Conservation (phyloP, 768 basidiomycete species). For the Russula abietina region DNA sequence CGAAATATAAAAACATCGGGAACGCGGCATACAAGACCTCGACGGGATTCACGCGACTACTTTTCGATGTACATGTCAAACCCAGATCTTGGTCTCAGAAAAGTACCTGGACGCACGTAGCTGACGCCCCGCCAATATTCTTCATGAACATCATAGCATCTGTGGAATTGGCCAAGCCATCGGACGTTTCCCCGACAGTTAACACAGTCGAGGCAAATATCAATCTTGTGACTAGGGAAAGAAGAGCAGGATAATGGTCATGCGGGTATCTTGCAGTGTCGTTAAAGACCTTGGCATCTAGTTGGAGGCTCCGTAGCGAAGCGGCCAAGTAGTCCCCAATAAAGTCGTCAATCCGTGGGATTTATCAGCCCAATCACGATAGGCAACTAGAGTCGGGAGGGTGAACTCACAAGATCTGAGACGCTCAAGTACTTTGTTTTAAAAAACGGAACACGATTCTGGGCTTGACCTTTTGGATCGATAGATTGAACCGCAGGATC, state of each 20-base stretch:
- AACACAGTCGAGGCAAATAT: slow-evolving; percentile 18
- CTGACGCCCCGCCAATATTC: not conserved
- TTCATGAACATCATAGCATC: slow-evolving; percentile 27
- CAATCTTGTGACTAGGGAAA: slow-evolving; percentile 12
- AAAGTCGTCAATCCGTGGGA: slow-evolving; percentile 8
- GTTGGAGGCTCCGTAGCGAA: not conserved
- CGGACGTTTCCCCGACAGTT: slow-evolving; percentile 11
- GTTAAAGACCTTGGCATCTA: slow-evolving; percentile 4
- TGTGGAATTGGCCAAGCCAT: slow-evolving; percentile 1
- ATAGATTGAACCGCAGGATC: slow-evolving; percentile 11
- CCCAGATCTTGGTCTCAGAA: not conserved
- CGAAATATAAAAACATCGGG: slow-evolving; percentile 21
- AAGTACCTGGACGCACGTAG: not conserved
- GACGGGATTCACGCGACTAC: slow-evolving; percentile 19
- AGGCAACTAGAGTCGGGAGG: not conserved
- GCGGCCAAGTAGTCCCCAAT: slow-evolving; percentile 14
- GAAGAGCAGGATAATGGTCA: slow-evolving; percentile 5
- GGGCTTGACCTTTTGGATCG: slow-evolving; percentile 4
- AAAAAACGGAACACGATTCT: slow-evolving; percentile 9
- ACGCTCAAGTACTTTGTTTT: not conserved
- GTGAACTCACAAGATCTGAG: slow-evolving; percentile 2
- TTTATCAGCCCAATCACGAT: not conserved
- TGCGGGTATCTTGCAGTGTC: not conserved
- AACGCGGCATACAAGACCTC: slow-evolving; percentile 19
- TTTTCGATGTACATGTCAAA: not conserved